A percentile compares a stretch with the other conserved stretches of the same genome.
Evolutionary conservation across 345 rosid species (phyloP).

Genomic region (Pugionium dolabratum): DNA sequence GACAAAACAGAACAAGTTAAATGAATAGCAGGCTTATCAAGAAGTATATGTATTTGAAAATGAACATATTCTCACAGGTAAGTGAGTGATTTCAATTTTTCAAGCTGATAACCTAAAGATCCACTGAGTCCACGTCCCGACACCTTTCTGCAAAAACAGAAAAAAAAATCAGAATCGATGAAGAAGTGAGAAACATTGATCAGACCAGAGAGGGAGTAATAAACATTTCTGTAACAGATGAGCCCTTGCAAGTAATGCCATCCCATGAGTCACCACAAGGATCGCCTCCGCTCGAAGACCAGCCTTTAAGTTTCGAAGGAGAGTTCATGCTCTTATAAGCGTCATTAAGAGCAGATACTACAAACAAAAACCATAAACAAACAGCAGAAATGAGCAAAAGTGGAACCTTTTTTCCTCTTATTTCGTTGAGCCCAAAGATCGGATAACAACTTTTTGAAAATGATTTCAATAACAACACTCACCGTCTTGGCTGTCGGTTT

Average conservation of each 20-base stretch:
- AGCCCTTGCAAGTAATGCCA: slow-evolving; percentile 82
- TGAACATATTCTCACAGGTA: slow-evolving; percentile 58
- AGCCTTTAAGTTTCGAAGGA: slow-evolving; percentile 66
- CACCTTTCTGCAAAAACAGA: slow-evolving; percentile 55
- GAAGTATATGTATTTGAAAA: slow-evolving; percentile 19
- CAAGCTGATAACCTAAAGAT: slow-evolving; percentile 79
- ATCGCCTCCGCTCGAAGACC: slow-evolving; percentile 81
- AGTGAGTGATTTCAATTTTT: slow-evolving; percentile 78
- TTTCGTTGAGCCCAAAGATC: too few species aligned
- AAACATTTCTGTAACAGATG: slow-evolving; percentile 77
- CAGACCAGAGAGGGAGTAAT: slow-evolving; percentile 17
- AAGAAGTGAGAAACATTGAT: slow-evolving; percentile 1
- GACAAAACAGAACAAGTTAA: slow-evolving; percentile 35
- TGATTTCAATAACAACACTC: slow-evolving; percentile 29
- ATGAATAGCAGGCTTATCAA: slow-evolving; percentile 22
- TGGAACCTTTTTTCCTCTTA: too few species aligned
- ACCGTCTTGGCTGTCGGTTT: slow-evolving; percentile 64
- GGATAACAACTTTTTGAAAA: background rate
- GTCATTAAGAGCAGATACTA: slow-evolving; percentile 84
- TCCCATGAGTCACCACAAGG: slow-evolving; percentile 88
- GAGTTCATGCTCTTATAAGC: slow-evolving; percentile 80
- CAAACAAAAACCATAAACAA: slow-evolving; percentile 25
- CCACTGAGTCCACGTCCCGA: slow-evolving; percentile 74
- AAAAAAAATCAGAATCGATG: slow-evolving; percentile 2
- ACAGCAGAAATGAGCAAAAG: too few species aligned